Conservation (phyloP, 768 basidiomycete species). For the Xerocomellus chrysenteron region DNA sequence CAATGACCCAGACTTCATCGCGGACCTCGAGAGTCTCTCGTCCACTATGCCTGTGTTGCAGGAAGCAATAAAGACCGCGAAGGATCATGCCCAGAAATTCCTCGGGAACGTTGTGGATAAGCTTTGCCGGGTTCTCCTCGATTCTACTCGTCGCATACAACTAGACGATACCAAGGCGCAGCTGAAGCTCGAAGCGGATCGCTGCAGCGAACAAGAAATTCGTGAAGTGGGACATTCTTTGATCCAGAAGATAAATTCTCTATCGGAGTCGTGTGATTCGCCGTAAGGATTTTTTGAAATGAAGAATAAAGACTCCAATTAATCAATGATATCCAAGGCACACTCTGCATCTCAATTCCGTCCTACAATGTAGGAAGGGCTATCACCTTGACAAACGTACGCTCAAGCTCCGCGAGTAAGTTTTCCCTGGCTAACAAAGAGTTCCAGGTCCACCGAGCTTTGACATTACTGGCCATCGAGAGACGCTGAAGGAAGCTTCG, state of each 20-base stretch:
- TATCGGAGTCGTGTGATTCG: slow-evolving; percentile 17
- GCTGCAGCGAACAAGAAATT: slow-evolving; percentile 8
- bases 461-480: slow-evolving; percentile 18
- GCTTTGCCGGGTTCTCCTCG: slow-evolving; percentile 14
- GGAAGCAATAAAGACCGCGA: slow-evolving; percentile 14
- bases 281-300: slow-evolving; percentile 8
- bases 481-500: slow-evolving; percentile 18
- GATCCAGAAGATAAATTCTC: slow-evolving; percentile 18
- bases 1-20: slow-evolving; percentile 21
- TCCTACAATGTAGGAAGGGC: neutral
- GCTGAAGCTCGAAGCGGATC: slow-evolving; percentile 13
- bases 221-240: slow-evolving; percentile 16
- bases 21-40: slow-evolving; percentile 20
- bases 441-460: slow-evolving; percentile 14
- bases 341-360: slow-evolving; percentile 16
- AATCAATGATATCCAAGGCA: slow-evolving; percentile 6
- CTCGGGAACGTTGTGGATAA: slow-evolving; percentile 18
- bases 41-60: slow-evolving; percentile 14
- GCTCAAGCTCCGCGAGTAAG: neutral
- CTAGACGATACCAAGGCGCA: slow-evolving; percentile 17
- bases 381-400: slow-evolving; percentile 2
- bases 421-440: neutral
- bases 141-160: slow-evolving; percentile 13
- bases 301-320: neutral
- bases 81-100: slow-evolving; percentile 19